A percentile compares a stretch with the other conserved stretches of the same genome.
These are phyloP conservation scores for Lasiosphaeriaceae sp. DNA, from an alignment of 495 filamentous ascomycete species.

Conservation along the genomic window DNA sequence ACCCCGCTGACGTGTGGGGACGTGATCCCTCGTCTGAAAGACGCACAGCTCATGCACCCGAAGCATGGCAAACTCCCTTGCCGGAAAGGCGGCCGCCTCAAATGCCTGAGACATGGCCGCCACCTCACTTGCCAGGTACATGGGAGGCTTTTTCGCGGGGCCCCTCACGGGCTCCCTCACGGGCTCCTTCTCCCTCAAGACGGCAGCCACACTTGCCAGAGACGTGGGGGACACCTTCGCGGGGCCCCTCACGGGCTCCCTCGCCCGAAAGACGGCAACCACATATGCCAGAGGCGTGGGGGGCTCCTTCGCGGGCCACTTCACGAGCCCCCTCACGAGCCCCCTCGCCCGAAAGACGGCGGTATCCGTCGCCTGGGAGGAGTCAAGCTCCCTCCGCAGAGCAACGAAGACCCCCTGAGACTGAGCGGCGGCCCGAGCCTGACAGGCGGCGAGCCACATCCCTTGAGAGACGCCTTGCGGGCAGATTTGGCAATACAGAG, in stretches of 20 bases:
- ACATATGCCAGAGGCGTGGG: neutral
- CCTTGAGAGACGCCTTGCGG: constrained; percentile 41
- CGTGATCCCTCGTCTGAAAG: constrained; percentile 9
- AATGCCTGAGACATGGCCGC: constrained; percentile 11
- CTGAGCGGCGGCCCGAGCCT: constrained; percentile 21
- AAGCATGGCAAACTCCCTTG: neutral
- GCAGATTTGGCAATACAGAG: constrained; percentile 39
- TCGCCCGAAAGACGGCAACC: constrained; percentile 1
- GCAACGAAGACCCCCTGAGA: constrained; percentile 16
- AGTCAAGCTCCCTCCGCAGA: constrained; percentile 11
- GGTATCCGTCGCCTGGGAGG: constrained; percentile 14
- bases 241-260: neutral
- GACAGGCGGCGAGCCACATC: constrained; percentile 29
- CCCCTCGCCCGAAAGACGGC: constrained; percentile 1
- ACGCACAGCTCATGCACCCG: neutral
- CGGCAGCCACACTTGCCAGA: constrained; percentile 12
- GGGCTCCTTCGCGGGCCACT: neutral
- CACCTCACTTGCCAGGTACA: neutral
- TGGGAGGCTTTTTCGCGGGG: neutral
- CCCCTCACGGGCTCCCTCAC: neutral
- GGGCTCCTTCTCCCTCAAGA: neutral
- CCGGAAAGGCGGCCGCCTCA: constrained; percentile 3
- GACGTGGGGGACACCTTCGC: constrained; percentile 4
- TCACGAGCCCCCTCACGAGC: neutral
- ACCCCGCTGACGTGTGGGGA: neutral